Evolutionary conservation across 2,329 filamentous ascomycete species (phyloP).

Genomic region (Pyrenophora seminiperda): DNA sequence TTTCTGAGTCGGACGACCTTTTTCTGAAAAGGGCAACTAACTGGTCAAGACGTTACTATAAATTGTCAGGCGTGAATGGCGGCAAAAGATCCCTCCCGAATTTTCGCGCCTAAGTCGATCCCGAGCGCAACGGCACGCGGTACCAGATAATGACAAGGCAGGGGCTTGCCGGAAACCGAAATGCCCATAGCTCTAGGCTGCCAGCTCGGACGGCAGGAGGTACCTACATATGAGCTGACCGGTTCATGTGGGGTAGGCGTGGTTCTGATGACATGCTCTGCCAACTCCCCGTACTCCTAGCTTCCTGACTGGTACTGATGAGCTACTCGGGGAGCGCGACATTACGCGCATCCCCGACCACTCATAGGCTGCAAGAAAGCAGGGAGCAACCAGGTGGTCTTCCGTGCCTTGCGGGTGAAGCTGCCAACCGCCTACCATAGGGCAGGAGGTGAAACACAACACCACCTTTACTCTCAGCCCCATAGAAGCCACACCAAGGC

Average conservation of each 20-base stretch:
- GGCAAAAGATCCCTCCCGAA: constrained; percentile 6
- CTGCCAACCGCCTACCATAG: neutral
- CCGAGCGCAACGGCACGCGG: neutral
- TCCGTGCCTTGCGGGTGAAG: constrained; percentile 14
- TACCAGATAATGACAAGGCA: neutral
- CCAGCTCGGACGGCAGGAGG: neutral
- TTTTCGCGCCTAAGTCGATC: constrained; percentile 4
- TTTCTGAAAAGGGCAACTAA: neutral
- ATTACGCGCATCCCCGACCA: neutral
- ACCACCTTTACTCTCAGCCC: neutral
- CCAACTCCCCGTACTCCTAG: neutral
- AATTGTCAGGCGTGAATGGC: constrained; percentile 7
- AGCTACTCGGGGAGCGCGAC: neutral
- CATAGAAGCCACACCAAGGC: neutral
- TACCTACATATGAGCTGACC: constrained; percentile 2
- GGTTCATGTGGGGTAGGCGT: neutral
- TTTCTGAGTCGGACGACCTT: neutral
- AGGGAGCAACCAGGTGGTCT: constrained; percentile 1
- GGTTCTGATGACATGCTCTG: neutral
- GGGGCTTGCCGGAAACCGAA: constrained; percentile 4
- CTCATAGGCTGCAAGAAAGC: neutral
- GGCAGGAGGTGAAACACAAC: constrained; percentile 2
- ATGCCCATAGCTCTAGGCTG: constrained; percentile 1
- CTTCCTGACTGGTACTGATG: neutral
- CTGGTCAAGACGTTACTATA: neutral